phyloP scores from a whole-genome alignment of 495 filamentous ascomycete species.

The Daldinia concentrica region DNA sequence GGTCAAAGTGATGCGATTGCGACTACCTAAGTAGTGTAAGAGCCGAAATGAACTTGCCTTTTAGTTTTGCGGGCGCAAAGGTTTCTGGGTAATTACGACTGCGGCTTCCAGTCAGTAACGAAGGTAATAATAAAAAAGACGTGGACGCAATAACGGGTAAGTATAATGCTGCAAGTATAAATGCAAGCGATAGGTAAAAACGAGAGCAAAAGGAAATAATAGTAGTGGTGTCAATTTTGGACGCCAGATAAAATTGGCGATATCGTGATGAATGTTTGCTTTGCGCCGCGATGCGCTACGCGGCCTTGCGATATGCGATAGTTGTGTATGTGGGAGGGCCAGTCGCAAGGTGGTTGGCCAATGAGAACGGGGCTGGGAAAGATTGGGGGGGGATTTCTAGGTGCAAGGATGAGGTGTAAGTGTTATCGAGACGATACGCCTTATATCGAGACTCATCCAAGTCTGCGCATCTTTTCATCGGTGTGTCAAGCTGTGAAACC shows the following conservation, averaged over 20 bases:
- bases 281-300: conserved; percentile 11
- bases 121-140: neutral
- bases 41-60: neutral
- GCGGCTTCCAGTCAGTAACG: conserved; percentile 9
- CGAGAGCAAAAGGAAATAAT: neutral
- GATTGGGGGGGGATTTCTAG: conserved; percentile 5
- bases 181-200: neutral
- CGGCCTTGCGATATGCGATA: conserved; percentile 26
- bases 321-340: neutral
- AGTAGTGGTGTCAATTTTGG: neutral
- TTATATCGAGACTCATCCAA: neutral
- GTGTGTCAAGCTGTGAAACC: neutral
- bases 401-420: conserved; percentile 11
- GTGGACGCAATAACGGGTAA: neutral
- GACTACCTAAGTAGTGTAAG: neutral
- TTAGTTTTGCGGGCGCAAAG: neutral
- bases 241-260: neutral
- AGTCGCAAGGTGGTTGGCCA: conserved; percentile 26
- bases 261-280: conserved; percentile 12
- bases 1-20: neutral
- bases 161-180: neutral
- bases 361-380: conserved; percentile 17
- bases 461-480: neutral
- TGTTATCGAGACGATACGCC: neutral
- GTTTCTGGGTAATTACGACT: neutral